Evolutionary conservation across 2,329 filamentous ascomycete species (phyloP), one percentile per base, ranked within the genome.

Genomic region (Exophiala viscosa): DNA sequence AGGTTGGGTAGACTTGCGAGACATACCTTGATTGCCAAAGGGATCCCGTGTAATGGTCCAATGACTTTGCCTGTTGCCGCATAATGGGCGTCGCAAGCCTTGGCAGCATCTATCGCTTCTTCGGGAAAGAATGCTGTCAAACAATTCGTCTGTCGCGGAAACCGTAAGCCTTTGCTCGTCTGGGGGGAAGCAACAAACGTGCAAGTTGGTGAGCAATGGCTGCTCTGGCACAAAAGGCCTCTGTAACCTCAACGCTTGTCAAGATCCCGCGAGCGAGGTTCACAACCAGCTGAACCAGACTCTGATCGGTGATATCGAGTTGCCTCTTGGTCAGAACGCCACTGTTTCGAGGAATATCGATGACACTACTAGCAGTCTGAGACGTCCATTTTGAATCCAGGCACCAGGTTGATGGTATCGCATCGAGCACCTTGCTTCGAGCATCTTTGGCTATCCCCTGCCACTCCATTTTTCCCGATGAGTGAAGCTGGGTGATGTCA

Each of bases 171-270:
- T 18, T 35, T 18, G 14, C 31, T 15, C n/a, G n/a, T 10, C 41
- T 2, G n/a, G 15, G 35, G 8, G 18, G 28, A n/a, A 48, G 18
- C 7, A 20, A 41, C 11, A 34, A 14, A 48, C 52, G 34, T 44
- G 54, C 56, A 33, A 45, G 48, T 41, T 59, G 53, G 42, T 59
- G 57, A 1, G 80, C 79, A 18, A 83, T 65, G 5, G 66, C 78
- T 13, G 81, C 80, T 36, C 81, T 70, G 41, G 76, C 70, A 39
- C 82, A 67, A 63, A 83, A 84, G 1, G 80, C 80, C 34, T 71
- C 74, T 2, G 71, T 73, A 2, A 83, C 76, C 13, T 69, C 63
- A 1, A 67, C 68, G 23, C 73, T 69, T 11, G 69, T 73, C 14
- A 78, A 61, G 44, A 71, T 65, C 6, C 74, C 73, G 3, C 66